Base-by-base conservation (phyloP, 768 basidiomycete genomes). In the Suillus occidentalis region DNA sequence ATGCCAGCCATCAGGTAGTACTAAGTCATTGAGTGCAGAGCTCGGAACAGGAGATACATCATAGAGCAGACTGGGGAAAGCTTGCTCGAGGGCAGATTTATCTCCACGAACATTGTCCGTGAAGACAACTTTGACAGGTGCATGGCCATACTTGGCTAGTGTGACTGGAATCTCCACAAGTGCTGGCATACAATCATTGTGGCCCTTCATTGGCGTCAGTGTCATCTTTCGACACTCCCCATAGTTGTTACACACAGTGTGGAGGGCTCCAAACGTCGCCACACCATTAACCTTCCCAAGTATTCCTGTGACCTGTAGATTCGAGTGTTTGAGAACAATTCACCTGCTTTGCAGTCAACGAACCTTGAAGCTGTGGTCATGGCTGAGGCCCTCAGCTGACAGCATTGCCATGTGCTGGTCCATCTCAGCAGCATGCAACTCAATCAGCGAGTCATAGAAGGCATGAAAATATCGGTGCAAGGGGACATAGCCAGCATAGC, bases 181-280 rank as follows among this genome's bases (percentile, higher is more conserved):
- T 0, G 73, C 73, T 2, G 68, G 63, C 31, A 73, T 72, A 55
- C 70, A 77, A 39, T 79, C 73, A 0, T 68, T 65, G 47, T 80
- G 78, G 0, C 76, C 67, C 63, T 78, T 80, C 0, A 77, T 78
- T 2, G 75, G 67, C 12, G 71, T 72, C 13, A 78, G 65, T 12
- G 61, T 66, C 13, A 66, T 69, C 2, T 68, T 63, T 5, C 70
- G 63, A 28, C 74, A 70, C 56, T 78, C 68, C 2, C 67, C 72
- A 25, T 71, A 69, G 62, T 77, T 65, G 60, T 78, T 78, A 13
- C 71, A 72, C 7, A 70, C 60, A 8, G 72, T 74, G 31, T 72
- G 67, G 3, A 76, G 53, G 7, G 67, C 73, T n/a, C 65, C 65
- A 60, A 77, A 78, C 7, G 74, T 61, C 2, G 66, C 66, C 16